phyloP scores from a whole-genome alignment of 73 alveolate genomes.

The Tetrahymena borealis region DNA sequence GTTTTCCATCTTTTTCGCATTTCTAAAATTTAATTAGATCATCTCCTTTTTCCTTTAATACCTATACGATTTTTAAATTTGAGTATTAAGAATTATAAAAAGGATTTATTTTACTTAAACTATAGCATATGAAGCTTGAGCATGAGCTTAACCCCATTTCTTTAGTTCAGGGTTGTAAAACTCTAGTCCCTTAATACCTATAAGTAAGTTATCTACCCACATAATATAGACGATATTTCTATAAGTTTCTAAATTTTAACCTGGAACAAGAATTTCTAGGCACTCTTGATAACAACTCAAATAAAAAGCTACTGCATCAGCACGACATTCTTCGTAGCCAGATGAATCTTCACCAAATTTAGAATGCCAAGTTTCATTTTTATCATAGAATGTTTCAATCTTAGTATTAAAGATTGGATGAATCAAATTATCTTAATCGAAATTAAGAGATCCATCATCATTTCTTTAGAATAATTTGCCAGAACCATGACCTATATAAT shows the following conservation, averaged over 20 bases:
- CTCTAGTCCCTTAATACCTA: constrained; percentile 54
- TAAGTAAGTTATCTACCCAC: constrained; percentile 56
- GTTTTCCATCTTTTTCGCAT: constrained; percentile 49
- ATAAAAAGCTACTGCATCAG: constrained; percentile 84
- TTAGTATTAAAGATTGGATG: constrained; percentile 84
- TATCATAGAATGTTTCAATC: constrained; percentile 65
- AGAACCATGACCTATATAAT: constrained; percentile 81
- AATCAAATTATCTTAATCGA: constrained; percentile 54
- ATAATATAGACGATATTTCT: constrained; percentile 56
- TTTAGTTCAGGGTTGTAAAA: constrained; percentile 47
- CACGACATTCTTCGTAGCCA: constrained; percentile 93
- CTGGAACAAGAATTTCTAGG: constrained; percentile 50
- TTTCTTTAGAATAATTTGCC: constrained; percentile 77
- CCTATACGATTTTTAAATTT: neutral
- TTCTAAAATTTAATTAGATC: constrained; percentile 23
- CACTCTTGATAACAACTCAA: constrained; percentile 77
- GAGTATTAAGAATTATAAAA: constrained; percentile 5
- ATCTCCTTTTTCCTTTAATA: constrained; percentile 41
- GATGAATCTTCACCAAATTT: constrained; percentile 76
- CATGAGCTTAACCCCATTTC: constrained; percentile 80
- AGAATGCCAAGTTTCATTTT: constrained; percentile 85
- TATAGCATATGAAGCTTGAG: constrained; percentile 59
- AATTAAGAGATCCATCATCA: constrained; percentile 69
- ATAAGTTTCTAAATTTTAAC: constrained; percentile 32
- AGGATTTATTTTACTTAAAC: constrained; percentile 61